Base-by-base conservation (phyloP, 805 yeast genomes). In the Yarrowia divulgata region DNA sequence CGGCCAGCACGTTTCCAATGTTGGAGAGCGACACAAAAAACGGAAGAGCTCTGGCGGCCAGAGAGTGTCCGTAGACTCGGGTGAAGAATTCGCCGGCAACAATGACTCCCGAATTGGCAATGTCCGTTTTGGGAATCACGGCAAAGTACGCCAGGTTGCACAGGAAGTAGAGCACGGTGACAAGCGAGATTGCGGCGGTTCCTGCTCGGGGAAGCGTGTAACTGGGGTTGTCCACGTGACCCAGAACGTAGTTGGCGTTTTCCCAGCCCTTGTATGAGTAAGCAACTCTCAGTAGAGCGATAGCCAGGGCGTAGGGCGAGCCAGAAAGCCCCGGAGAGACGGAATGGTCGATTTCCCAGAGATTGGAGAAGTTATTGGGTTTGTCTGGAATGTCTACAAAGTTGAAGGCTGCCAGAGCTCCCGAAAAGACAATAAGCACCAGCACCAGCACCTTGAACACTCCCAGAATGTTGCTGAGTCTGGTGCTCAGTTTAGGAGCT, bases 201-300 rank as follows among this genome's bases (percentile, higher is more conserved):
- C 90, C 90, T 0, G 89, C 88, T 3, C 85, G 78, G n/a, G 84
- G 82, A 68, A 87, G 79, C 0, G 88, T 87, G 40, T 82, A 81
- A 52, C 82, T 81, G 0, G 91, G 91, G 71, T 87, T 81, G 18
- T 81, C 80, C 52, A 87, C 82, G 72, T 87, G 90, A 70, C 84
- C 83, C 66, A 87, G 77, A 0, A 87, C 91, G 72, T 86, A 84
- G 74, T 88, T 88, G 52, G 88, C 88, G 72, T 87, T 87, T 72
- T 88, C 90, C 90, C 90, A 87, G 6, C 91, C 91, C 70, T 87
- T 84, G 76, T 86, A 87, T 0, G 90, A 86, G 73, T 87, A 87
- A 14, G 88, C 85, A 32, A 88, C 83, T 63, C 88, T 85, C 45
- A 87, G 75, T 42, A 87, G 74, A 0, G 88, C 90, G 45, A 87